Conservation (phyloP, 805 yeast species). For the Candida yuanshanica region DNA sequence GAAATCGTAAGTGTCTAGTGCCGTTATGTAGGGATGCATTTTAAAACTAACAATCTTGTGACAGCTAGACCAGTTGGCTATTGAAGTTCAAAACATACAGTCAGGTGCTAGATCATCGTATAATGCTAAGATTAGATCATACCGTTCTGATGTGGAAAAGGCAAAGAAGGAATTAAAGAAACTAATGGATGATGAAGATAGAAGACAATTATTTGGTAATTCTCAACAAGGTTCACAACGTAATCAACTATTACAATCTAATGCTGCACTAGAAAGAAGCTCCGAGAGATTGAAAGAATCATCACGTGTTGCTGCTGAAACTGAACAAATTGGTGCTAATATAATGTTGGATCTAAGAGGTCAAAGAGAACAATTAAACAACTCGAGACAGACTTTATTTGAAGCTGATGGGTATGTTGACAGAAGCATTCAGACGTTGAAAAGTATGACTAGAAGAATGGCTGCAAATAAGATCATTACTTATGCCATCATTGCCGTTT, state of each 20-base stretch:
- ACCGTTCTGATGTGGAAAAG: conserved; percentile 54
- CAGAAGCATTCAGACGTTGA: conserved; percentile 76
- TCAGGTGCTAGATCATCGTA: conserved; percentile 60
- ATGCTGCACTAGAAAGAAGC: conserved; percentile 75
- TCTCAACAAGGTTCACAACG: conserved; percentile 57
- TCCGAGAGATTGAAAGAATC: conserved; percentile 81
- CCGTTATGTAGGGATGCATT: neutral
- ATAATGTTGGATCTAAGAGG: conserved; percentile 84
- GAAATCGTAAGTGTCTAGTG: conserved; percentile 42
- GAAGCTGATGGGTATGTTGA: conserved; percentile 95
- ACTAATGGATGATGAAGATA: conserved; percentile 63
- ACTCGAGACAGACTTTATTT: conserved; percentile 77
- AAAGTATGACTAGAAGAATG: conserved; percentile 87
- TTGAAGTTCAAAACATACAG: conserved; percentile 84
- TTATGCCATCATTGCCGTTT: conserved; percentile 84
- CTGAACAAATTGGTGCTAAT: conserved; percentile 87
- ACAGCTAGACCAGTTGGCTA: conserved; percentile 72
- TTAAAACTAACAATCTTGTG: conserved; percentile 4
- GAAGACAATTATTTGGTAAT: conserved; percentile 67
- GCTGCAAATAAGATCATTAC: conserved; percentile 88
- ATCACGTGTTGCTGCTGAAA: conserved; percentile 85
- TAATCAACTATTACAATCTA: conserved; percentile 70
- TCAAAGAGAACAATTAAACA: conserved; percentile 87
- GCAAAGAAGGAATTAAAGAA: conserved; percentile 50
- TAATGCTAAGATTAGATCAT: conserved; percentile 73